phyloP scores from a whole-genome alignment of 768 basidiomycete species.

The Agrocybe pediades region DNA sequence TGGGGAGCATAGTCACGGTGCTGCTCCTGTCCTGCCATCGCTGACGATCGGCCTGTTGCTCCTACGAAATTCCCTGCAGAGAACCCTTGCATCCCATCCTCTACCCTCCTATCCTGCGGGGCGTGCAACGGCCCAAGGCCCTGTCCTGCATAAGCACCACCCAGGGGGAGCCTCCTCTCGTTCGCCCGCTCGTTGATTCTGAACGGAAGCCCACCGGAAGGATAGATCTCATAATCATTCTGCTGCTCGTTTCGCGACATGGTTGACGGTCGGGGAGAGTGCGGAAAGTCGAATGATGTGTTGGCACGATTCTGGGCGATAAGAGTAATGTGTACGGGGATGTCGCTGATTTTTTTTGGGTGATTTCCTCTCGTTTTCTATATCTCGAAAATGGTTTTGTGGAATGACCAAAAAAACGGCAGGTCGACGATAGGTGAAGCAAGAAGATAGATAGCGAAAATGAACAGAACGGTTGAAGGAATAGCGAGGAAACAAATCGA shows the following conservation, averaged over 20 bases:
- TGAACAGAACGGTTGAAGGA: conserved; percentile 17
- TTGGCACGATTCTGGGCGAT: conserved; percentile 4
- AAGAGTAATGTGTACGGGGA: background rate
- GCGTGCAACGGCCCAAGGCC: conserved; percentile 17
- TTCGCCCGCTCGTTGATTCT: conserved; percentile 24
- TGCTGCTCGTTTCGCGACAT: conserved; percentile 47
- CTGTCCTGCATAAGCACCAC: conserved; percentile 11
- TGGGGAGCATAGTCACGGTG: conserved; percentile 13
- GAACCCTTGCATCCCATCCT: conserved; percentile 13
- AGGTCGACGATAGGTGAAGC: conserved; percentile 20
- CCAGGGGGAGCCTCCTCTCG: conserved; percentile 19
- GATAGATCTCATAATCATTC: conserved; percentile 40
- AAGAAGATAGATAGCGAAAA: conserved; percentile 19
- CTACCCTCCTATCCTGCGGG: conserved; percentile 33
- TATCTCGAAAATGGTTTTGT: conserved; percentile 6
- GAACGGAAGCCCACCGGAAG: conserved; percentile 30
- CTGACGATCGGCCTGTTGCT: conserved; percentile 27
- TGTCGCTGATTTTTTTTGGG: background rate
- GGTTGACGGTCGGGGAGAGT: conserved; percentile 10
- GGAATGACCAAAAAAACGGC: conserved; percentile 13
- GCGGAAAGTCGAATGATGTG: conserved; percentile 13
- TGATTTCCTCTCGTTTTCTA: conserved; percentile 9
- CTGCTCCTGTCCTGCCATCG: conserved; percentile 19
- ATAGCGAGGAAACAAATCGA: conserved; percentile 33
- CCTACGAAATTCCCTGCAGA: conserved; percentile 19